Base-by-base conservation (phyloP, 352 stramenopile genomes). In the Elongisporangium anandrum region DNA sequence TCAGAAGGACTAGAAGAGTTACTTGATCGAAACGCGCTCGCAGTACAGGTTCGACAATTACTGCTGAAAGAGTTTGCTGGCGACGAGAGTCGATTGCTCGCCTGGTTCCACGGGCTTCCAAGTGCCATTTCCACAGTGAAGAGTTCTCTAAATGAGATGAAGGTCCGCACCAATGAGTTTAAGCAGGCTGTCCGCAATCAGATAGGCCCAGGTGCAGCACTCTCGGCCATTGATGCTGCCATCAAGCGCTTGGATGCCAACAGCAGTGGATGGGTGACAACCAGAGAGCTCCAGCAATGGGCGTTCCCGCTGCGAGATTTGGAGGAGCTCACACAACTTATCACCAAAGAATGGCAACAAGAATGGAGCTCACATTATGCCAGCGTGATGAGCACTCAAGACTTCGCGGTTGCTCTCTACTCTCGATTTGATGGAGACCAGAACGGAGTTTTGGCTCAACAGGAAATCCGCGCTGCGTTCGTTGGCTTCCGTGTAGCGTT, bases 251-350 rank as follows among this genome's bases (percentile, higher is more conserved):
- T 91, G 4, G 79, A 93, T 57, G 73, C 63, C 7, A 76, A 91
- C 54, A 52, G 54, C 12, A 93, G 84, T 29, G 77, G 77, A 10
- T 90, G 79, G 79, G 76, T 93, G 56, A 88, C 84, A 10, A 85
- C 79, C 6, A 58, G 50, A 19, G 81, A 91, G 51, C 57, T 93
- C 4, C 61, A 52, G 6, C 9, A 26, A 0, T 93, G 84, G 81
- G 53, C 77, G 15, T 81, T 78, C 34, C 81, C 84, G 17, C 52
- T 70, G 29, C 79, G 81, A 39, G 79, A 89, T 26, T 61, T 90
- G 1, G 79, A 91, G 61, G 81, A 87, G 50, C 56, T 91, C n/a
- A 56, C 77, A 21, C 57, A 60, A 7, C 23, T 84, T 3, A 60
- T 88, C 45, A 64, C 65, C 4, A 70, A 57, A 16, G 52, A 60